Evolutionary conservation across 257 asterid species (phyloP), one percentile per base, ranked within the genome.

Genomic region (Ophiorrhiza pumila): DNA sequence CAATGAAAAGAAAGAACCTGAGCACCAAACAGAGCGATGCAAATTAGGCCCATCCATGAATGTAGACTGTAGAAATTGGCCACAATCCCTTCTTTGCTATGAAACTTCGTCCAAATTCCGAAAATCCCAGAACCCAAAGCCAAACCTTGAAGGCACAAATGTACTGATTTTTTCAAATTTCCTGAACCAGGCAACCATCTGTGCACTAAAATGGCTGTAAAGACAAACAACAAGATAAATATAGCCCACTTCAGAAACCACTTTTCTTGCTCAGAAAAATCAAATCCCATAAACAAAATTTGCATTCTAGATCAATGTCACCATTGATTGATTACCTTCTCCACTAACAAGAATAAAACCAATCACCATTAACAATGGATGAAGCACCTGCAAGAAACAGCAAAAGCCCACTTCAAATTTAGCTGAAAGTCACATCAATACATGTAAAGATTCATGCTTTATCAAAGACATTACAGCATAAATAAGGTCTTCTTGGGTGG

Each of bases 31-130:
- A 93, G 74, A 78, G 77, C 68, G 67, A 91, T 53, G 73, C 97
- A 93, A 60, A 78, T 71, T 47, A 93, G 47, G 32, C 96, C 97
- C 97, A 93, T 85, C 97, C 98, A 93, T n/a, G 98, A 93, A 76
- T 93, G 96, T 87, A 93, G 74, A 74, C 95, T 93, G 80, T 77
- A 91, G 78, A 91, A 93, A 77, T 93, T 90, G 75, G 93, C 96
- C 56, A 93, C 85, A 83, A 93, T 71, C 59, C 98, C 98, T 77
- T 89, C 88, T 80, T 86, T 82, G 2, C 95, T 78, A 9, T 89
- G 93, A 69, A 93, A 90, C 43, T 87, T 93, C 12, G 95, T 87
- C 98, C 97, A 93, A 77, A 90, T 84, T 22, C 97, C 97, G 68
- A 93, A 93, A 60, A 93, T 49, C 73, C 98, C 98, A 87, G 87